phyloP scores from a whole-genome alignment of 2,329 filamentous ascomycete species.

The Aspergillus niger region DNA sequence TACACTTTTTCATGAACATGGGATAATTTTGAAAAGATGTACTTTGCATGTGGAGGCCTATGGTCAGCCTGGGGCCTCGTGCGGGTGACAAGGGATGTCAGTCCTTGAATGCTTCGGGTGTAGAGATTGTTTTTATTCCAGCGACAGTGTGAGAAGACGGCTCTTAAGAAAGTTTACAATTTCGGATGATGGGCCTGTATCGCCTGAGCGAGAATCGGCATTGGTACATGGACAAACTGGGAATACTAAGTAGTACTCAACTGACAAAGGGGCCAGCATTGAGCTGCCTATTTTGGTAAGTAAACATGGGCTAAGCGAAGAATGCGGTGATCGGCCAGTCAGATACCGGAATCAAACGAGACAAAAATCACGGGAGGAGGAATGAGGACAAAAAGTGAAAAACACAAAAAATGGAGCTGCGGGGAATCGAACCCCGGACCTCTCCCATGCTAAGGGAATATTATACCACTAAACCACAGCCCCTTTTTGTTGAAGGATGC shows the following conservation, averaged over 20 bases:
- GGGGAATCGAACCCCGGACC: slow-evolving; percentile 22
- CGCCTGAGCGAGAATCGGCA: no score
- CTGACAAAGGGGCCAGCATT: neutral
- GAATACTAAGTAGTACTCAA: neutral
- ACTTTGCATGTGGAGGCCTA: no score
- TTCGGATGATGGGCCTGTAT: no score
- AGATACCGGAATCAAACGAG: no score
- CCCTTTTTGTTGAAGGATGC: neutral
- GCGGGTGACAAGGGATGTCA: no score
- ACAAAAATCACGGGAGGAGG: neutral
- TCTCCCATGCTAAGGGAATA: slow-evolving; percentile 22
- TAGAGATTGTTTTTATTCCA: no score
- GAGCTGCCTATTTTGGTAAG: neutral
- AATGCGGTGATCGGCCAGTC: neutral
- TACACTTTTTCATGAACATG: no score
- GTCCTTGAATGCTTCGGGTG: no score
- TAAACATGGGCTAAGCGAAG: neutral
- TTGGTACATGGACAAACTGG: neutral
- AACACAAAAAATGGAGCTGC: slow-evolving; percentile 14
- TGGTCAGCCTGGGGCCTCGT: no score
- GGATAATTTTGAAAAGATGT: no score
- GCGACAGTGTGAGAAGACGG: no score
- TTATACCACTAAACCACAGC: slow-evolving; percentile 21
- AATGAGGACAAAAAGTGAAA: neutral
- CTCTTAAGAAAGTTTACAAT: no score